Percentiles rank a stretch among this genome's conserved stretches.
phyloP scores from a whole-genome alignment of 179 eudicot species.

The Corrigiola litoralis region DNA sequence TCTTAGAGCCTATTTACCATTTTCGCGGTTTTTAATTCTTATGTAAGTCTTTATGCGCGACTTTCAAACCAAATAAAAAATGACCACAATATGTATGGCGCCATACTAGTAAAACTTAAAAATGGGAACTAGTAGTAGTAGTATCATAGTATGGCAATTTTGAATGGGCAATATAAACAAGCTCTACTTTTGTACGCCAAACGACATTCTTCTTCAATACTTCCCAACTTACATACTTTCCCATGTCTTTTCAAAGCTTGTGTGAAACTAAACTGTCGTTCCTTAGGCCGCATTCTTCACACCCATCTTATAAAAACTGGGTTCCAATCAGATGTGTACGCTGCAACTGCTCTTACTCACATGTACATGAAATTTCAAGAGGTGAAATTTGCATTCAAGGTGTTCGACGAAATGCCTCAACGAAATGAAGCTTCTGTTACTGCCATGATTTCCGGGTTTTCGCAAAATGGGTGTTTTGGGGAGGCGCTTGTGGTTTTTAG shows the following conservation, averaged over 20 bases:
- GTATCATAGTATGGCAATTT: slow-evolving; percentile 29
- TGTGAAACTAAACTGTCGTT: slow-evolving; percentile 31
- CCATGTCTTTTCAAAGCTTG: slow-evolving; percentile 74
- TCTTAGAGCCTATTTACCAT: no score
- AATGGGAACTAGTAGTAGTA: no score
- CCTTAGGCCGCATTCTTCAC: slow-evolving; percentile 57
- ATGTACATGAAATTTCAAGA: slow-evolving; percentile 46
- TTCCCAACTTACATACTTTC: slow-evolving; percentile 46
- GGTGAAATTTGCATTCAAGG: slow-evolving; percentile 36
- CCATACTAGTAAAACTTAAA: no score
- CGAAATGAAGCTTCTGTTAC: slow-evolving; percentile 46
- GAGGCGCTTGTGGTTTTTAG: slow-evolving; percentile 45
- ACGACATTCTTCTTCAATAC: slow-evolving; percentile 38
- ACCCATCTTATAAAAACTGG: slow-evolving; percentile 65
- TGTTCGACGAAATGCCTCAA: slow-evolving; percentile 66
- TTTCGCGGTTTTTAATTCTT: no score
- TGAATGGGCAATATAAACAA: slow-evolving; percentile 50
- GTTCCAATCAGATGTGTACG: slow-evolving; percentile 31
- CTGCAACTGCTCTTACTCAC: slow-evolving; percentile 53
- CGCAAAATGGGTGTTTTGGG: slow-evolving; percentile 39
- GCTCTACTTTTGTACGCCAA: slow-evolving; percentile 45
- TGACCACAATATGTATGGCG: no score
- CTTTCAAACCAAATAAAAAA: no score
- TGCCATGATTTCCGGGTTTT: slow-evolving; percentile 58
- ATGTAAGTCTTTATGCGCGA: no score